Base-by-base conservation (phyloP, 2,329 filamentous ascomycete genomes). In the Epichloe sibirici region DNA sequence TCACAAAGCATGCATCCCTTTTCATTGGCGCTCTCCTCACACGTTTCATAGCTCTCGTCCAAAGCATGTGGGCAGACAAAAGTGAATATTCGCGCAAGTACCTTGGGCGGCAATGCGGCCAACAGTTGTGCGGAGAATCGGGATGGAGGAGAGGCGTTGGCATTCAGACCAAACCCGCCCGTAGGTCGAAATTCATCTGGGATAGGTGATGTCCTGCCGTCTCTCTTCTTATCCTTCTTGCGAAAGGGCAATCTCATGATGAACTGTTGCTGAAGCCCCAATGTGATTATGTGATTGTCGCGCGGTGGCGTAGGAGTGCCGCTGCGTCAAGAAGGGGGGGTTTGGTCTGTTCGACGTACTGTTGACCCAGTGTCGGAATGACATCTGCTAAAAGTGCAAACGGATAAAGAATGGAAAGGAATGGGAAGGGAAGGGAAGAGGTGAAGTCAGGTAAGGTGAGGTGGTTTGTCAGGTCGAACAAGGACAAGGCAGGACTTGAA, bases 1-100 rank as follows among this genome's bases (percentile, higher is more conserved):
- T 95, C 89, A 72, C 91, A 97, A 59, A 95, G 82, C 86, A 93
- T 91, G 72, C 91, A 97, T 53, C 82, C 83, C 70, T 89, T 83
- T 59, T 86, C 85, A 48, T 82, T 78, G 58, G 85, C 82, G 55
- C 85, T 88, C 62, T 87, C 79, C 71, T 97, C 91, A 63, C 87
- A 91, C 43, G 83, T 83, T 58, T 88, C 84, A 67, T 93, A 94
- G 55, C 77, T 83, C 64, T 83, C 75, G 69, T 97, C 90, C 51
- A 73, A 71, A 38, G 82, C 74, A 68, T 97, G 91, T 7, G 90
- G 90, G 62, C 90, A 96, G 53, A 96, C 83, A 59, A 82, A 82
- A 61, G 77, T 70, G 66, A 96, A 91, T 64, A 96, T 90, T 64
- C 79, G 81, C 58, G 81, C 76, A 53, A 96, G 76, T 34, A 95